These are phyloP conservation scores for Didymella exigua DNA, from an alignment of 2,329 filamentous ascomycete species.

Conservation along the genomic window DNA sequence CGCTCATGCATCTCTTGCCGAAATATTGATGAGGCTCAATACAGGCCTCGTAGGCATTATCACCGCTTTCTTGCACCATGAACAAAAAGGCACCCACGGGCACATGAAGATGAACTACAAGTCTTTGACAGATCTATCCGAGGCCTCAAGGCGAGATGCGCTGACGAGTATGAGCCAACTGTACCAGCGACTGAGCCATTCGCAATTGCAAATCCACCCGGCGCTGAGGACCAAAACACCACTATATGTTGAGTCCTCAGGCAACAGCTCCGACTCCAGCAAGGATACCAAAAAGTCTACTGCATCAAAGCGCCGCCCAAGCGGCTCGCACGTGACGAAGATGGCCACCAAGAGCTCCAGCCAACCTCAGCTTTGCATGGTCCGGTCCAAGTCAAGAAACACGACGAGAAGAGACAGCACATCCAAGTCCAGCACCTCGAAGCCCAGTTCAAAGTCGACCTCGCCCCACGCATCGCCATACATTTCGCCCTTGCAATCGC, in stretches of 20 bases:
- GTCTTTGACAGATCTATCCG: conserved; percentile 53
- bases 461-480: conserved; percentile 33
- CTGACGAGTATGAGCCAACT: conserved; percentile 51
- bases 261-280: conserved; percentile 16
- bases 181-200: conserved; percentile 47
- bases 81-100: conserved; percentile 35
- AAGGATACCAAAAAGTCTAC: conserved; percentile 36
- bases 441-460: conserved; percentile 19
- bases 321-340: conserved; percentile 37
- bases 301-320: conserved; percentile 30
- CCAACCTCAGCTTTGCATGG: conserved; percentile 46
- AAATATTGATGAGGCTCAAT: conserved; percentile 54
- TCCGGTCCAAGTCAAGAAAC: conserved; percentile 38
- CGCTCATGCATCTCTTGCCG: conserved; percentile 54
- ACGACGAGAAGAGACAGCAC: conserved; percentile 28
- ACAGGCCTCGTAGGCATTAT: conserved; percentile 56
- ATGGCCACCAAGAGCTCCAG: conserved; percentile 41
- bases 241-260: conserved; percentile 9
- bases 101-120: conserved; percentile 51
- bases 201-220: conserved; percentile 40
- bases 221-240: conserved; percentile 15
- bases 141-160: conserved; percentile 53
- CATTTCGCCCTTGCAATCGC: conserved; percentile 32
- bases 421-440: conserved; percentile 28
- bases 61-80: conserved; percentile 50